Evolutionary conservation across 805 yeast genomes (phyloP).

Genomic region (Lachancea meyersii): DNA sequence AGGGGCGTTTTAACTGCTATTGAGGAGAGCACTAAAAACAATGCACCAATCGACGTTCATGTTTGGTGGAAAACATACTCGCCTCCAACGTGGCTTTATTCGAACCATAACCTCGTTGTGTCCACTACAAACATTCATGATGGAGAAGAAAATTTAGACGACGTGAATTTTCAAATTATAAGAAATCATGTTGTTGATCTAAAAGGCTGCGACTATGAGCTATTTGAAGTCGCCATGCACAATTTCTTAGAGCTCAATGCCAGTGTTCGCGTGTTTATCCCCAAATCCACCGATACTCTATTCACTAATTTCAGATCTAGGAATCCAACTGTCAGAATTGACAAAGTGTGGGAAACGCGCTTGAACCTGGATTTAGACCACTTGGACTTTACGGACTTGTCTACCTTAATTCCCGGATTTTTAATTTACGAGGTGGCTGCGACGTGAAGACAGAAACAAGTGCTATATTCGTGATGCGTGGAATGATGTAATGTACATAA

Average conservation of each 20-base stretch:
- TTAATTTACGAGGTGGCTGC: conserved; percentile 41
- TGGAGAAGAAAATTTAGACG: conserved; percentile 20
- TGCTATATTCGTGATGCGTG: conserved; percentile 3
- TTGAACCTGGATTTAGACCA: conserved; percentile 72
- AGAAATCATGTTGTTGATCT: conserved; percentile 37
- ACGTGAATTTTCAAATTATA: conserved; percentile 11
- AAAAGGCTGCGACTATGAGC: conserved; percentile 39
- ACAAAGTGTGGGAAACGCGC: conserved; percentile 32
- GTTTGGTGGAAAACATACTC: conserved; percentile 94
- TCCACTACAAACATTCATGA: conserved; percentile 20
- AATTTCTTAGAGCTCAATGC: conserved; percentile 9
- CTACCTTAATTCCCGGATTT: conserved; percentile 57
- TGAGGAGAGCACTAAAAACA: conserved; percentile 32
- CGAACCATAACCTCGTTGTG: conserved; percentile 19
- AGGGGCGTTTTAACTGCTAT: conserved; percentile 79
- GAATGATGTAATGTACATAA: conserved; percentile 6
- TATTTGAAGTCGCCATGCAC: conserved; percentile 21
- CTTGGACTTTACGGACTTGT: conserved; percentile 44
- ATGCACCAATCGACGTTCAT: conserved; percentile 35
- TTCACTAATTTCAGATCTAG: conserved; percentile 3
- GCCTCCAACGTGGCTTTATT: conserved; percentile 84
- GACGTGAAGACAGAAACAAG: background rate
- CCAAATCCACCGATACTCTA: conserved; percentile 15
- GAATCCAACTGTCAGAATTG: background rate
- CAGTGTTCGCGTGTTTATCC: conserved; percentile 14